Evolutionary conservation across 331 rosid genomes (phyloP), one percentile per base, ranked within the genome.

Genomic region (Spiraea crenata): DNA sequence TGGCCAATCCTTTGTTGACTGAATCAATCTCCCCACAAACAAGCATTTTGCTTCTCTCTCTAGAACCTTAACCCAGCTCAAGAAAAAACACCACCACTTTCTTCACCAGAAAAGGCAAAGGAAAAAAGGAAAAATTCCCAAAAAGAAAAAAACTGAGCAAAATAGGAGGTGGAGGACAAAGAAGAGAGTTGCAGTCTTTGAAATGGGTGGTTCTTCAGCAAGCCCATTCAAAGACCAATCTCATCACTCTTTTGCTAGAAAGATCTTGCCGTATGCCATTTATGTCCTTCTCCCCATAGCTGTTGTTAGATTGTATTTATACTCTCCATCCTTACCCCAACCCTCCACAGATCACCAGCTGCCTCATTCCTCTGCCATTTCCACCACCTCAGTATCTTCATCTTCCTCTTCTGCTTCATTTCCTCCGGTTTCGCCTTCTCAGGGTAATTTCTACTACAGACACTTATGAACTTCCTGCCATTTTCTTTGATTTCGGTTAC

Each of bases 281-380:
- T 90, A 57, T 57, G 83, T 78, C 47, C 12, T 90, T 45, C 70
- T 86, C 71, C 86, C 93, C 31, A 15, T 90, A 16, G 84, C 87
- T 47, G 58, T 92, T 25, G 15, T 90, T 65, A 78, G 81, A 55
- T 65, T 86, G 0, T 90, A 75, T 77, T 81, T 80, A 3, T 74
- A 83, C 76, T 82, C 85, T 59, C 58, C 82, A 5, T 62, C 69
- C 40, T 75, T 82, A 55, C 74, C 83, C 67, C 65, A 54, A 17
- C 48, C 81, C 20, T 71, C 88, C 54, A 19, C 78, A 34, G 61
- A 81, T 57, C 83, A 81, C 54, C 83, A 64, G 14, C 69, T 82
- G 9, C 56, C 85, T 4, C 70, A 52, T 16, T 44, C 90, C 73
- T 65, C 38, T 40, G 74, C 51, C 44, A 19, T 54, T 35, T 52